phyloP scores from a whole-genome alignment of 257 asterid species.

The Eustoma russellianum region DNA sequence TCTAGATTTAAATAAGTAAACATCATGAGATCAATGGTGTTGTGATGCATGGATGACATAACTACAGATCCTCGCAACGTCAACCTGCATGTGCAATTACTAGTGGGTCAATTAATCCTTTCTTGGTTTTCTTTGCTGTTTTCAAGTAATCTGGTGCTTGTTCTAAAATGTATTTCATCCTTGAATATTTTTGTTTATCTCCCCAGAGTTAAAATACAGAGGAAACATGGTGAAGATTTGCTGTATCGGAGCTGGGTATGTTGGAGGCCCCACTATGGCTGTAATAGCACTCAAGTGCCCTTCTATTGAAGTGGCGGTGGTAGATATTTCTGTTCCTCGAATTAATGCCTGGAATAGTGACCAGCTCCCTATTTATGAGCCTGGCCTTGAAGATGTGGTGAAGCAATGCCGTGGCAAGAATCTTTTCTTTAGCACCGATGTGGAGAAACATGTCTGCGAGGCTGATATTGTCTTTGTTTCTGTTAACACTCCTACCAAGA shows the following conservation, averaged over 20 bases:
- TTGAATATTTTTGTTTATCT: constrained; percentile 20
- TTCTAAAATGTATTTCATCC: no score
- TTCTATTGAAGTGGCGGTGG: constrained; percentile 61
- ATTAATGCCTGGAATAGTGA: constrained; percentile 92
- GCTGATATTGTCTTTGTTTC: constrained; percentile 87
- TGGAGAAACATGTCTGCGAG: constrained; percentile 73
- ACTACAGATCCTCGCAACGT: no score
- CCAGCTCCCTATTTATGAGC: constrained; percentile 88
- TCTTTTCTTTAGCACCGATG: constrained; percentile 92
- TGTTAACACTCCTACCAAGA: constrained; percentile 92
- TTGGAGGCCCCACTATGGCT: constrained; percentile 96
- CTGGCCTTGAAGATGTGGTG: constrained; percentile 93
- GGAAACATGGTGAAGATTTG: constrained; percentile 87
- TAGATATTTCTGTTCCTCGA: constrained; percentile 81
- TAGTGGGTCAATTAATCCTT: no score
- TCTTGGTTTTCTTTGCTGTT: no score
- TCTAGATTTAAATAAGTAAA: no score
- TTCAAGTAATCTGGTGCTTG: no score
- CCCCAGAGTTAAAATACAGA: constrained; percentile 25
- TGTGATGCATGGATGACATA: no score
- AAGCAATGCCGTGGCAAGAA: constrained; percentile 88
- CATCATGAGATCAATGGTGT: no score
- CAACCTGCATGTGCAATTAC: no score
- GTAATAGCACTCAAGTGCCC: constrained; percentile 96
- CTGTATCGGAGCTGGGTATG: constrained; percentile 93